These are phyloP conservation scores for Apiospora aurea DNA, from an alignment of 2,329 filamentous ascomycete species.

Conservation along the genomic window DNA sequence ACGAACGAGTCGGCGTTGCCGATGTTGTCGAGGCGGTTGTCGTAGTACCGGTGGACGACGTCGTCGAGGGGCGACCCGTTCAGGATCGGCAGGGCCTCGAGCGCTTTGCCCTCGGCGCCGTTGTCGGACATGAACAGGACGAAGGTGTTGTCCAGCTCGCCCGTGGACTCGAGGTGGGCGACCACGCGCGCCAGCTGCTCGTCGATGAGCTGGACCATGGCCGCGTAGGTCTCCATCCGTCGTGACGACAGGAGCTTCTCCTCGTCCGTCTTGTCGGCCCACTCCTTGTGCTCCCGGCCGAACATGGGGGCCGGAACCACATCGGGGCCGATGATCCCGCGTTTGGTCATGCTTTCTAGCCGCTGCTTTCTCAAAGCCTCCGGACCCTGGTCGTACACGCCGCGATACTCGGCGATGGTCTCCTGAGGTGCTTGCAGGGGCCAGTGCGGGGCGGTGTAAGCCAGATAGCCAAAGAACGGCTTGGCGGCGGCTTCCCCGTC, in stretches of 20 bases:
- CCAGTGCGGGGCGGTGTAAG: conserved; percentile 61
- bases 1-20: conserved; percentile 61
- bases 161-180: conserved; percentile 37
- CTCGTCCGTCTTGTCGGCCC: background rate
- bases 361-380: conserved; percentile 52
- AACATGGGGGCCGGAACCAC: background rate
- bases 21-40: conserved; percentile 63
- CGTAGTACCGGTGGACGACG: conserved; percentile 50
- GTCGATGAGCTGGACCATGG: background rate
- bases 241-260: background rate
- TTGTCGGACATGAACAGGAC: conserved; percentile 64
- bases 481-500: conserved; percentile 42
- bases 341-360: conserved; percentile 47
- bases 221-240: background rate
- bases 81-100: conserved; percentile 34
- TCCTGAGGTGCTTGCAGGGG: conserved; percentile 57
- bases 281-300: background rate
- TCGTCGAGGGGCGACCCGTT: background rate
- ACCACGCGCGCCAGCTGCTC: background rate
- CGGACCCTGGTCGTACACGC: conserved; percentile 57
- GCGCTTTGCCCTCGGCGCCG: conserved; percentile 40
- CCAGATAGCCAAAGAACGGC: conserved; percentile 56
- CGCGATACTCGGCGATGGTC: conserved; percentile 54
- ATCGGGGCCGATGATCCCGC: conserved; percentile 49
- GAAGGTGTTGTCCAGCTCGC: conserved; percentile 60